Conservation (phyloP, 768 basidiomycete species). For the Sistotremastrum niveocremeum region DNA sequence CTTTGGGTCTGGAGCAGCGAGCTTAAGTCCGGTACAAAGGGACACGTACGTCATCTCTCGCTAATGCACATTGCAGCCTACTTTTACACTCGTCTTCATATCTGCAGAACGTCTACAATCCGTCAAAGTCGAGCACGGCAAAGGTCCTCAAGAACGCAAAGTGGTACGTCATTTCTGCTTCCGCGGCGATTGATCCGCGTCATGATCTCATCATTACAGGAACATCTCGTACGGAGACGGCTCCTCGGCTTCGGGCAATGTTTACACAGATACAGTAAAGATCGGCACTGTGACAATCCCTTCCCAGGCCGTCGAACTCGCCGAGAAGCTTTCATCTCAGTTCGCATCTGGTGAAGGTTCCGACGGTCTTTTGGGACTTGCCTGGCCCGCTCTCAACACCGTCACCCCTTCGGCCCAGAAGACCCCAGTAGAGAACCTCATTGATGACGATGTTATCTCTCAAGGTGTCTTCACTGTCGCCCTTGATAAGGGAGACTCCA, state of each 20-base stretch:
- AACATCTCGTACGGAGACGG: constrained; percentile 17
- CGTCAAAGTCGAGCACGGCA: constrained; percentile 13
- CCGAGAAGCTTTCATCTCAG: constrained; percentile 19
- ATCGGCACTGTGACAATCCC: constrained; percentile 14
- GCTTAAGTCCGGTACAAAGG: constrained; percentile 3
- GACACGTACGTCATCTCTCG: not conserved
- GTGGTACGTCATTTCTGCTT: constrained; percentile 4
- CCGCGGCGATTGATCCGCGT: not conserved
- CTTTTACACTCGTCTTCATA: constrained; percentile 1
- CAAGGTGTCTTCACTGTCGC: constrained; percentile 20
- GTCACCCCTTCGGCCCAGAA: constrained; percentile 21
- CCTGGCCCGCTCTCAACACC: constrained; percentile 25
- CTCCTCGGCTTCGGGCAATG: constrained; percentile 11
- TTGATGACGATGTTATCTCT: constrained; percentile 19
- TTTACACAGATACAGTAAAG: constrained; percentile 15
- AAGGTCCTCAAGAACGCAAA: constrained; percentile 7
- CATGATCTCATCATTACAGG: constrained; percentile 1
- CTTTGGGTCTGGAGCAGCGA: constrained; percentile 10
- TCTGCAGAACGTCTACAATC: constrained; percentile 15
- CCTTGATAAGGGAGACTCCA: constrained; percentile 21
- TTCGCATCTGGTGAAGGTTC: constrained; percentile 22
- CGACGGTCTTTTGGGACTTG: constrained; percentile 26
- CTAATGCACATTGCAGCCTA: not conserved
- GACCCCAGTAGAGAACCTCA: constrained; percentile 28
- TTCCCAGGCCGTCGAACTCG: constrained; percentile 24